Percentiles rank a stretch among this genome's conserved stretches.
Conservation (phyloP, 768 basidiomycete genomes). For the Phaeotremella fagi region DNA sequence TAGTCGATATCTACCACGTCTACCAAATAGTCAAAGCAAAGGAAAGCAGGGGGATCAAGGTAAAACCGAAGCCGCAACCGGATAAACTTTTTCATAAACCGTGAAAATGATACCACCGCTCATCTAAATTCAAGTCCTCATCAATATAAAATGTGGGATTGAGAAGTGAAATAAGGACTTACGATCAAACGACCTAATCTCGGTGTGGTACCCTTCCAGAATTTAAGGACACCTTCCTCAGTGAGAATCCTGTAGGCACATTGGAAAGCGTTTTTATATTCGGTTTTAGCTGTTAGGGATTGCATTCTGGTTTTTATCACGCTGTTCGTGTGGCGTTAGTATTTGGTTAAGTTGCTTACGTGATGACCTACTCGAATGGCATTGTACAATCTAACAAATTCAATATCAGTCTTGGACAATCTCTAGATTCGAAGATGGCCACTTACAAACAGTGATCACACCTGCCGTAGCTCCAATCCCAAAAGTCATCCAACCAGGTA, state of each 20-base stretch:
- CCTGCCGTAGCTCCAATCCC: slow-evolving; percentile 91
- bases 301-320: slow-evolving; percentile 99
- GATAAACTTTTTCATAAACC: slow-evolving; percentile 62
- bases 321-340: slow-evolving; percentile 50
- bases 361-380: slow-evolving; percentile 49
- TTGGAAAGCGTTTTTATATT: slow-evolving; percentile 92
- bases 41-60: too few relatives aligned
- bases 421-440: neutral
- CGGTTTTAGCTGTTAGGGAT: slow-evolving; percentile 69
- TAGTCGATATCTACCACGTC: too few relatives aligned
- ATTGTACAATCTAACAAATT: too few relatives aligned
- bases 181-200: slow-evolving; percentile 71
- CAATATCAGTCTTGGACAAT: slow-evolving; percentile 22
- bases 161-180: slow-evolving; percentile 15
- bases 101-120: slow-evolving; percentile 92
- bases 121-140: slow-evolving; percentile 53
- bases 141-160: slow-evolving; percentile 1
- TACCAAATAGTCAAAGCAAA: too few relatives aligned
- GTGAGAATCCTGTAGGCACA: slow-evolving; percentile 91
- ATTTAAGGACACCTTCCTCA: slow-evolving; percentile 83
- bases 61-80: slow-evolving; percentile 21
- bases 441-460: slow-evolving; percentile 83
- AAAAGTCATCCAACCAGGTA: slow-evolving; percentile 86
- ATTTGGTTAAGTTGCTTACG: neutral
- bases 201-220: slow-evolving; percentile 97